Evolutionary conservation across 2,329 filamentous ascomycete species (phyloP).

Genomic region (Fusarium ramigenum): DNA sequence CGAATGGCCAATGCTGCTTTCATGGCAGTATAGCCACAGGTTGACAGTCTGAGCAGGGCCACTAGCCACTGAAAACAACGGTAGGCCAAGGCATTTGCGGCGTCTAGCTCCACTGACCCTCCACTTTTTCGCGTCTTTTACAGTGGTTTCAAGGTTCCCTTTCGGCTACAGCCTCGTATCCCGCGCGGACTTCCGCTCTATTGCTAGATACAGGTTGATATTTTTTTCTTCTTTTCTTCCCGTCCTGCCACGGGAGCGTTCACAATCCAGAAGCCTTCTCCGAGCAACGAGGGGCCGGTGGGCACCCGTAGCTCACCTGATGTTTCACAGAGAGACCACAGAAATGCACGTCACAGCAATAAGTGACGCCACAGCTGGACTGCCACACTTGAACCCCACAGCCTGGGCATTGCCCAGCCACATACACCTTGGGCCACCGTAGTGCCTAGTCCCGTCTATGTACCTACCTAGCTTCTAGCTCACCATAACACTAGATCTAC

Average conservation of each 20-base stretch:
- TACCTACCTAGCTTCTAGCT: conserved; percentile 7
- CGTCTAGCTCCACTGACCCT: conserved; percentile 25
- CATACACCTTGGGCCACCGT: neutral
- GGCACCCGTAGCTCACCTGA: conserved; percentile 12
- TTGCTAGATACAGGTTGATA: neutral
- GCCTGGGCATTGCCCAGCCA: neutral
- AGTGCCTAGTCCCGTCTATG: neutral
- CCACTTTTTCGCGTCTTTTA: conserved; percentile 44
- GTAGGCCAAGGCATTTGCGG: conserved; percentile 23
- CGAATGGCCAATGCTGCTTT: conserved; percentile 35
- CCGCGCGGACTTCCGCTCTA: conserved; percentile 42
- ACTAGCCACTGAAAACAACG: conserved; percentile 39
- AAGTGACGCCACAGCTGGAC: conserved; percentile 7
- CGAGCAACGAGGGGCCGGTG: conserved; percentile 33
- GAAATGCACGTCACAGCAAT: conserved; percentile 23
- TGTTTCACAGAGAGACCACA: neutral
- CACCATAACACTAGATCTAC: conserved; percentile 15
- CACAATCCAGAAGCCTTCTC: conserved; percentile 13
- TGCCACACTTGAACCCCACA: neutral
- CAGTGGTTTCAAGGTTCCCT: conserved; percentile 16
- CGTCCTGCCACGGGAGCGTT: neutral
- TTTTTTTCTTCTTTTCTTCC: neutral
- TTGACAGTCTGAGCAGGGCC: conserved; percentile 23
- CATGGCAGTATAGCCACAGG: conserved; percentile 29
- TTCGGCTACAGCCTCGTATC: conserved; percentile 45